Evolutionary conservation across 2,329 filamentous ascomycete species (phyloP).

Genomic region (Ophiostoma sp.): DNA sequence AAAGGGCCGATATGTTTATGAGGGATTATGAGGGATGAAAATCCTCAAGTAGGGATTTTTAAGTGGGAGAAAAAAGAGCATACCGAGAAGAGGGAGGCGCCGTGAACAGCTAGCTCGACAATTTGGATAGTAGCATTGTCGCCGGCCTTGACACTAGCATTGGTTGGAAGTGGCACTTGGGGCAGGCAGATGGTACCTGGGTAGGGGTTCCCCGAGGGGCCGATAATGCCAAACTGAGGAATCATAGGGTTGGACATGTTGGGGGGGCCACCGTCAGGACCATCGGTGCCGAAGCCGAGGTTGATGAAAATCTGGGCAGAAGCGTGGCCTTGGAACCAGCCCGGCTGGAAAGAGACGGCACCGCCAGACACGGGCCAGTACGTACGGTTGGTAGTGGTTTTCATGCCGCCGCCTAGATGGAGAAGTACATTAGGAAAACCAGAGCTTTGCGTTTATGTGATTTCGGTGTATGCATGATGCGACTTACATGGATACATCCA

Average conservation of each 20-base stretch:
- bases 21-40: neutral
- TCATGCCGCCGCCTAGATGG: conserved; percentile 71
- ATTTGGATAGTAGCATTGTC: conserved; percentile 88
- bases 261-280: conserved; percentile 57
- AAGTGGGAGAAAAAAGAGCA: neutral
- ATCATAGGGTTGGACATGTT: conserved; percentile 89
- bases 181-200: conserved; percentile 84
- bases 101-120: conserved; percentile 76
- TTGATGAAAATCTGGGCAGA: conserved; percentile 86
- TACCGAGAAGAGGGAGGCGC: conserved; percentile 76
- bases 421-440: neutral
- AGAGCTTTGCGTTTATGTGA: neutral
- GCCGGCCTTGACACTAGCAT: conserved; percentile 66
- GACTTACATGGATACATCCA: conserved; percentile 90
- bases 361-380: conserved; percentile 87
- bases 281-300: conserved; percentile 71
- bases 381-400: conserved; percentile 72
- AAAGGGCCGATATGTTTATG: neutral
- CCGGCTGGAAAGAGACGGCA: conserved; percentile 83
- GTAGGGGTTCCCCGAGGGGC: conserved; percentile 77
- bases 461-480: neutral
- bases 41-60: too few species aligned
- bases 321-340: conserved; percentile 88
- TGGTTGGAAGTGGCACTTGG: conserved; percentile 75
- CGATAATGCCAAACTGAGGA: conserved; percentile 72